Percentiles rank a stretch among this genome's conserved stretches.
Conservation (phyloP, 1,139 yeast genomes). For the Diutina catenulata region DNA sequence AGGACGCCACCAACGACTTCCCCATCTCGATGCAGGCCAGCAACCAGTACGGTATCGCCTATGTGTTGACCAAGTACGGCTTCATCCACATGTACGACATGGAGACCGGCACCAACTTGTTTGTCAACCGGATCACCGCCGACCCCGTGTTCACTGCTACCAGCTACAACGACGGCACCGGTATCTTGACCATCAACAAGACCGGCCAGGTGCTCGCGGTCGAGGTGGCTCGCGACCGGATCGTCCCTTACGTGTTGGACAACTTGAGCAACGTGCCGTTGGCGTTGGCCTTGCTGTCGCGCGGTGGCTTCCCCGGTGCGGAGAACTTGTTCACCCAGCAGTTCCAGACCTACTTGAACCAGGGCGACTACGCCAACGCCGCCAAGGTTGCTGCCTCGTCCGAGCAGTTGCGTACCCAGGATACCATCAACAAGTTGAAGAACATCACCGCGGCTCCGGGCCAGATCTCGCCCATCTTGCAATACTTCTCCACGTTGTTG, state of each 20-base stretch:
- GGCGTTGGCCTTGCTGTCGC: slow-evolving; percentile 81
- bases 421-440: slow-evolving; percentile 87
- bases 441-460: slow-evolving; percentile 93
- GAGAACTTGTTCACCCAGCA: slow-evolving; percentile 86
- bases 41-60: slow-evolving; percentile 74
- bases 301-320: slow-evolving; percentile 97
- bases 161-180: slow-evolving; percentile 58
- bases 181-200: slow-evolving; percentile 89
- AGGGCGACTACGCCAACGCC: slow-evolving; percentile 85
- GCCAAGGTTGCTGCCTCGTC: slow-evolving; percentile 97
- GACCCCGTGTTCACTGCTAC: slow-evolving; percentile 93
- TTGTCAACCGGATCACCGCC: slow-evolving; percentile 93
- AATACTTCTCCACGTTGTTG: slow-evolving; percentile 82
- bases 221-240: slow-evolving; percentile 73
- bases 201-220: slow-evolving; percentile 93
- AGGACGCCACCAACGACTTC: slow-evolving; percentile 93
- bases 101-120: slow-evolving; percentile 85
- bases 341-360: slow-evolving; percentile 71
- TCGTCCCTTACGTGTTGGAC: slow-evolving; percentile 82
- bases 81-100: slow-evolving; percentile 92
- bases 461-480: slow-evolving; percentile 85
- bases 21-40: slow-evolving; percentile 90
- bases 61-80: slow-evolving; percentile 88
- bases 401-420: slow-evolving; percentile 87
- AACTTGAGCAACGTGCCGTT: slow-evolving; percentile 78